phyloP scores from a whole-genome alignment of 257 asterid species.

The Salvia rosmarinus region DNA sequence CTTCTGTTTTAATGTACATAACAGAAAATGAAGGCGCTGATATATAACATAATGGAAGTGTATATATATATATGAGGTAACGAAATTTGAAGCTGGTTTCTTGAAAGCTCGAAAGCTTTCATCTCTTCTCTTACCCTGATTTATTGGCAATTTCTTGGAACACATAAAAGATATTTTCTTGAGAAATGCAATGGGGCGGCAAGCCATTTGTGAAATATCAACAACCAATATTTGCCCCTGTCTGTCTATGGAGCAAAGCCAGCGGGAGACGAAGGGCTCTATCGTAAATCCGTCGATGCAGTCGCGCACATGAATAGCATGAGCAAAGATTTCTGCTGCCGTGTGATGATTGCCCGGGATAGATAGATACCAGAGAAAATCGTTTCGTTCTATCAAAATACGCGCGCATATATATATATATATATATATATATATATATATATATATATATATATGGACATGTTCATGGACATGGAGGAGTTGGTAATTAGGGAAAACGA shows the following conservation, averaged over 20 bases:
- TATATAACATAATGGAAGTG: neutral
- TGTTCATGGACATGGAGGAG: neutral
- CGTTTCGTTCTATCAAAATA: neutral
- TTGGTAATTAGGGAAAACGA: neutral
- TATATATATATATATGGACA: neutral
- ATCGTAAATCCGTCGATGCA: conserved; percentile 5
- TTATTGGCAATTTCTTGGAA: conserved; percentile 11
- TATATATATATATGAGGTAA: neutral
- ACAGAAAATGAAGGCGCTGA: neutral
- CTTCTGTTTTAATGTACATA: neutral
- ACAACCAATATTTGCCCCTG: neutral
- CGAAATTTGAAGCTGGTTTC: neutral
- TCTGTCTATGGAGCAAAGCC: neutral
- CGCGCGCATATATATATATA: neutral
- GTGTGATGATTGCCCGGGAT: too few species aligned
- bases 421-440: neutral
- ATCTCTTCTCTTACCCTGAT: neutral
- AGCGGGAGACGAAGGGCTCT: conserved; percentile 2
- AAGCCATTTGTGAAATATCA: neutral
- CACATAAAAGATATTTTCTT: conserved; percentile 7
- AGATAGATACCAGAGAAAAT: neutral
- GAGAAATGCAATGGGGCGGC: conserved; percentile 19
- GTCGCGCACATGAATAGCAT: conserved; percentile 9
- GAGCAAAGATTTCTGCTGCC: neutral
- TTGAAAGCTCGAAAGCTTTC: neutral